phyloP scores from a whole-genome alignment of 2,329 filamentous ascomycete genomes.

The Gnomoniopsis smithogilvyi region DNA sequence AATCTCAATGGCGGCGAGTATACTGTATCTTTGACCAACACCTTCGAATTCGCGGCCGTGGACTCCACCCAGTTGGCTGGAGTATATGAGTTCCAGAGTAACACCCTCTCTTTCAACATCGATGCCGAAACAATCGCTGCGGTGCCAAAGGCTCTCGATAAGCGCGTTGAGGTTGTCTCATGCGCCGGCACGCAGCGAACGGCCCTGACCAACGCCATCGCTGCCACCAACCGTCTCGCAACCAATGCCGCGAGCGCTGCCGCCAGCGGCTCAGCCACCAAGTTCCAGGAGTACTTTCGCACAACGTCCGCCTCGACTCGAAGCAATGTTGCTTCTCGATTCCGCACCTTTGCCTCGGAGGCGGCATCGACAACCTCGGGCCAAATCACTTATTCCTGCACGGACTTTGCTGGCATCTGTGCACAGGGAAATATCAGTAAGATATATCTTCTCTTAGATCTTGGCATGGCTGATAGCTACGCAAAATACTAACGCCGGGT shows the following conservation, averaged over 20 bases:
- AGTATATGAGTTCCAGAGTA: constrained; percentile 7
- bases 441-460: not conserved
- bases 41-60: not conserved
- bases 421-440: not conserved
- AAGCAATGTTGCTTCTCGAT: constrained; percentile 2
- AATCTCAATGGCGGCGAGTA: constrained; percentile 5
- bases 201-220: constrained; percentile 1
- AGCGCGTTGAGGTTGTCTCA: constrained; percentile 4
- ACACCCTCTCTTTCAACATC: constrained; percentile 4
- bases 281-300: constrained; percentile 11
- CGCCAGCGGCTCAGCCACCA: not conserved
- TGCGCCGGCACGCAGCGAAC: constrained; percentile 7
- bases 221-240: not conserved
- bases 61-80: constrained; percentile 3
- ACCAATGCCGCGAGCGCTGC: not conserved
- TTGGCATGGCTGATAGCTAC: not conserved
- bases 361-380: not conserved
- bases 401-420: constrained; percentile 6
- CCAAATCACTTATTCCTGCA: constrained; percentile 5
- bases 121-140: not conserved
- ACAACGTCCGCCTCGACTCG: constrained; percentile 2
- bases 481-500: not conserved
- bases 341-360: constrained; percentile 1
- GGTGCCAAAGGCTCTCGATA: constrained; percentile 5
- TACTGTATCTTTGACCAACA: constrained; percentile 1